A percentile compares a stretch with the other conserved stretches of the same genome.
Evolutionary conservation across 305 asterid species (phyloP).

Genomic region (Fraxinus baroniana): DNA sequence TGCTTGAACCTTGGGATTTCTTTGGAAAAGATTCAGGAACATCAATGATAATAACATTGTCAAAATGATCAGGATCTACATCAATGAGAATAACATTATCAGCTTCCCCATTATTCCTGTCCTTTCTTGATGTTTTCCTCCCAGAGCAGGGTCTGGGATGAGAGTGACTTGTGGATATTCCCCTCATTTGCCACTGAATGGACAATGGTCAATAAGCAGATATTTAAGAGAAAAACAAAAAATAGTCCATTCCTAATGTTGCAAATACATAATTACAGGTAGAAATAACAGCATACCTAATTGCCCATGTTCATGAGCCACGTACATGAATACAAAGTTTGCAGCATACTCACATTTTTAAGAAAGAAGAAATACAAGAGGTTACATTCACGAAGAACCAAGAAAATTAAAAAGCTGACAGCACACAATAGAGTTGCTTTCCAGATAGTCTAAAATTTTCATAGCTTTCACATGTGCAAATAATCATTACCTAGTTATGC

Average conservation of each 20-base stretch:
- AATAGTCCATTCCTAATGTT: background rate
- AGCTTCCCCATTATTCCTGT: slow-evolving; percentile 38
- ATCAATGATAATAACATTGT: slow-evolving; percentile 60
- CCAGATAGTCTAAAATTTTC: background rate
- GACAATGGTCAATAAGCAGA: slow-evolving; percentile 6
- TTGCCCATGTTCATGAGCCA: background rate
- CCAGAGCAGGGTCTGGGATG: slow-evolving; percentile 45
- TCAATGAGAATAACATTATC: slow-evolving; percentile 64
- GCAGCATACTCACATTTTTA: background rate
- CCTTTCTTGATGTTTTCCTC: slow-evolving; percentile 49
- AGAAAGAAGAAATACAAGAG: background rate
- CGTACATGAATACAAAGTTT: background rate
- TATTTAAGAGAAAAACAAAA: background rate
- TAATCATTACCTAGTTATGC: background rate
- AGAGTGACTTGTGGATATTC: slow-evolving; percentile 41
- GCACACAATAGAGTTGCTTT: background rate
- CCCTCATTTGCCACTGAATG: slow-evolving; percentile 49
- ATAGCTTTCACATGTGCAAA: background rate
- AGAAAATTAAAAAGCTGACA: background rate
- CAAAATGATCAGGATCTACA: slow-evolving; percentile 46
- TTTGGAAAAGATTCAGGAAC: slow-evolving; percentile 47
- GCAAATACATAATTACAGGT: background rate
- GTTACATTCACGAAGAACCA: background rate
- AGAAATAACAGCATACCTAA: background rate
- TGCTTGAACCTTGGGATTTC: slow-evolving; percentile 32